Conservation (phyloP, 2,329 filamentous ascomycete species). For the Leptosphaerulina australis region DNA sequence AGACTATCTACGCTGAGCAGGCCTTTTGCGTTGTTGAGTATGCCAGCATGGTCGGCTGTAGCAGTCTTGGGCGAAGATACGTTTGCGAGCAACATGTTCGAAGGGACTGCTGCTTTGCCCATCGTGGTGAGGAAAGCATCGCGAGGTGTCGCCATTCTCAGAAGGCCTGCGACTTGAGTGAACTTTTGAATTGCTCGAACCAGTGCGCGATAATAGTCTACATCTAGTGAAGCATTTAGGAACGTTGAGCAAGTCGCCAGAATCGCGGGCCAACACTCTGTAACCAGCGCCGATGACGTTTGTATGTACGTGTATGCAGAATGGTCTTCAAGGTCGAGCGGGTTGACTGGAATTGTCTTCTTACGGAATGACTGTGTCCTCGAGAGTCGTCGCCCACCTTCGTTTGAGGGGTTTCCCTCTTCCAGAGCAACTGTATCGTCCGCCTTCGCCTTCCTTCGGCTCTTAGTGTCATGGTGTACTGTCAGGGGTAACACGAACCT, state of each 20-base stretch:
- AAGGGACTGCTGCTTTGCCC: conserved; percentile 89
- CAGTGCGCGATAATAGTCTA: conserved; percentile 89
- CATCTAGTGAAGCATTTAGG: conserved; percentile 86
- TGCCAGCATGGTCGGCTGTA: conserved; percentile 59
- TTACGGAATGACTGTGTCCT: conserved; percentile 72
- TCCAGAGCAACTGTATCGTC: conserved; percentile 36
- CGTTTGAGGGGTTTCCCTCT: conserved; percentile 30
- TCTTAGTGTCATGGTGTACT: conserved; percentile 71
- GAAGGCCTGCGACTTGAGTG: conserved; percentile 87
- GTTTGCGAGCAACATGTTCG: conserved; percentile 63
- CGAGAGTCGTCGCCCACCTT: conserved; percentile 52
- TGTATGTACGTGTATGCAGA: conserved; percentile 73
- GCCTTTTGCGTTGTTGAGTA: conserved; percentile 73
- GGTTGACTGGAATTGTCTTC: conserved; percentile 82
- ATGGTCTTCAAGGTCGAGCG: conserved; percentile 75
- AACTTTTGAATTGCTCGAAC: conserved; percentile 95
- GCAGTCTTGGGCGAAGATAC: conserved; percentile 47
- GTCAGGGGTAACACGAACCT: conserved; percentile 93
- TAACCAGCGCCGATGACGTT: conserved; percentile 80
- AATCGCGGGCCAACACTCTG: conserved; percentile 93
- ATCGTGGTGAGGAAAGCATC: conserved; percentile 95
- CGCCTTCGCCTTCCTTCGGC: conserved; percentile 51
- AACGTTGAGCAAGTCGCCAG: conserved; percentile 96
- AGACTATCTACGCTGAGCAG: conserved; percentile 76
- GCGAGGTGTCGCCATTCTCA: conserved; percentile 82